Evolutionary conservation across 805 yeast species (phyloP).

Genomic region (Kuraishia cidri): DNA sequence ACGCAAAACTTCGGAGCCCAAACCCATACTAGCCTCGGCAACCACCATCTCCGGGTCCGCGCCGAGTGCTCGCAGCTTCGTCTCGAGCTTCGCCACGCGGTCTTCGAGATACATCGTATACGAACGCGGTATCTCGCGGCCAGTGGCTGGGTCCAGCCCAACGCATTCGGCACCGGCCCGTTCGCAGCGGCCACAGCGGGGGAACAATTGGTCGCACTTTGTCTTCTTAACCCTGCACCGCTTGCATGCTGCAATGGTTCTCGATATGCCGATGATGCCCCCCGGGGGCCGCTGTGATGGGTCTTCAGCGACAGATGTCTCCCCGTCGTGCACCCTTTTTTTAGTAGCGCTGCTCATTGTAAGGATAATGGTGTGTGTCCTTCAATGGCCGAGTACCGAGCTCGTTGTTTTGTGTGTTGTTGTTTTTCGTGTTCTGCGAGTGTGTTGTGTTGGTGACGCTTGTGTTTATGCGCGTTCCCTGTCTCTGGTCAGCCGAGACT

Average conservation of each 20-base stretch:
- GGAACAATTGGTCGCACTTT: conserved; percentile 61
- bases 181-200: conserved; percentile 53
- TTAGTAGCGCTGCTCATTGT: no score
- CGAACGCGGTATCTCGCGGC: conserved; percentile 77
- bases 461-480: no score
- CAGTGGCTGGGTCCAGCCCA: conserved; percentile 82
- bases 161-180: conserved; percentile 69
- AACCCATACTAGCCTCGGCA: no score
- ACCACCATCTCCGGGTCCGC: conserved; percentile 21
- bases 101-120: conserved; percentile 68
- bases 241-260: conserved; percentile 74
- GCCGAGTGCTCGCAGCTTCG: conserved; percentile 32
- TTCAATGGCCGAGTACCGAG: no score
- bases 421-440: no score
- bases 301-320: no score
- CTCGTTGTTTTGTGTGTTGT: no score
- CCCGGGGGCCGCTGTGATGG: conserved; percentile 9
- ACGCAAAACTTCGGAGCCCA: background rate
- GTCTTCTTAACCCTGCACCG: conserved; percentile 66
- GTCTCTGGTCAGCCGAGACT: no score
- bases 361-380: no score
- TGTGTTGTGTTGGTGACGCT: no score
- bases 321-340: no score
- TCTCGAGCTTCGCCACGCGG: conserved; percentile 47
- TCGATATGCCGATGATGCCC: conserved; percentile 5